These are phyloP conservation scores for Stephanodiscus triporus DNA, from an alignment of 108 stramenopile genomes.

Conservation along the genomic window DNA sequence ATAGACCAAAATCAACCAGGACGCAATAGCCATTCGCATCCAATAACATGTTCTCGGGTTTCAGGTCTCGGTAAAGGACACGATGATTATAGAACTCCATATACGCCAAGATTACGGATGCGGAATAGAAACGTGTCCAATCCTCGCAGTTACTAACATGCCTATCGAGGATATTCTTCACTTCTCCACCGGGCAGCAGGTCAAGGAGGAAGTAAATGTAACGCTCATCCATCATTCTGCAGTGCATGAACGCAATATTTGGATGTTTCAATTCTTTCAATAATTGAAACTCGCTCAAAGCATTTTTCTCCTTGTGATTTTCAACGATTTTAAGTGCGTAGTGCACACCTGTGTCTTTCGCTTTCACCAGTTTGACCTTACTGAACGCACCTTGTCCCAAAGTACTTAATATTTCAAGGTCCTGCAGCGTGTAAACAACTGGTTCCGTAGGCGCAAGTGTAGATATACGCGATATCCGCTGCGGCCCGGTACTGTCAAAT, in stretches of 20 bases:
- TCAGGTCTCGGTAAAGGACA: conserved; percentile 88
- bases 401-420: conserved; percentile 22
- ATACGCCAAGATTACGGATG: conserved; percentile 55
- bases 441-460: conserved; percentile 7
- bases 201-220: conserved; percentile 63
- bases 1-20: conserved; percentile 67
- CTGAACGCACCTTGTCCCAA: conserved; percentile 53
- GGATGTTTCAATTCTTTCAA: conserved; percentile 54
- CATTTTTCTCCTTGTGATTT: conserved; percentile 33
- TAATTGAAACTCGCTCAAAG: conserved; percentile 43
- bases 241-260: conserved; percentile 43
- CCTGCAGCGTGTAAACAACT: conserved; percentile 31
- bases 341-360: conserved; percentile 32
- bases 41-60: conserved; percentile 66
- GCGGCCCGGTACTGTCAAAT: conserved; percentile 13
- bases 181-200: conserved; percentile 34
- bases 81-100: conserved; percentile 55
- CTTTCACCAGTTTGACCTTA: conserved; percentile 33
- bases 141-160: conserved; percentile 43
- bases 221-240: conserved; percentile 50
- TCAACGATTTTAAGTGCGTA: conserved; percentile 57
- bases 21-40: conserved; percentile 59
- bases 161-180: conserved; percentile 28
- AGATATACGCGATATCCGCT: background rate
- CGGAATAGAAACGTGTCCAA: conserved; percentile 54